Conservation (phyloP, 176 grass and related monocot species). For the Paspalum vaginatum region DNA sequence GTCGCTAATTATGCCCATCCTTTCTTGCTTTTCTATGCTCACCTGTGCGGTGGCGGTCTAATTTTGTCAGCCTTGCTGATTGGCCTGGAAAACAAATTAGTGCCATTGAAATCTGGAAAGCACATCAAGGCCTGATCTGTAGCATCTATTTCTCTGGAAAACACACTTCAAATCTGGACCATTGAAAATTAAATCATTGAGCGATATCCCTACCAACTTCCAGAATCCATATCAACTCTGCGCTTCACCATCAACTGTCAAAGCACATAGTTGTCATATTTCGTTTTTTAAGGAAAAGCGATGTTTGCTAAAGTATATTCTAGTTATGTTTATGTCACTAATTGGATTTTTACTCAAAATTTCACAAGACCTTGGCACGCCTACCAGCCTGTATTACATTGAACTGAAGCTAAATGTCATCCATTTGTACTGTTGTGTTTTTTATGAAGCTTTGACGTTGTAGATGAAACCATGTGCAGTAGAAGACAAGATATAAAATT, state of each 20-base stretch:
- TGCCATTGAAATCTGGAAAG: conserved; percentile 1
- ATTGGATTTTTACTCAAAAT: background rate
- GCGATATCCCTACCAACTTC: background rate
- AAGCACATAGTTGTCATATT: background rate
- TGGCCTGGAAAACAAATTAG: conserved; percentile 30
- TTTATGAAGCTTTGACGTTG: background rate
- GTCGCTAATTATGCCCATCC: conserved; percentile 26
- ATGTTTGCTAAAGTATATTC: background rate
- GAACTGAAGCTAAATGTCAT: background rate
- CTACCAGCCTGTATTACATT: background rate
- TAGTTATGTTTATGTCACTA: background rate
- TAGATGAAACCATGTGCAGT: background rate
- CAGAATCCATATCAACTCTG: background rate
- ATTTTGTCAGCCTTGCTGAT: conserved; percentile 17
- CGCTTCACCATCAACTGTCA: background rate
- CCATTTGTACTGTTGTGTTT: background rate
- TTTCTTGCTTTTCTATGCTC: conserved; percentile 38
- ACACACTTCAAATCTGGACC: background rate
- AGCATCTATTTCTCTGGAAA: background rate
- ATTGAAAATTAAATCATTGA: background rate
- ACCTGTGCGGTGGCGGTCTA: conserved; percentile 9
- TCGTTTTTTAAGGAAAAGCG: background rate
- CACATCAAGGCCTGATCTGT: background rate
- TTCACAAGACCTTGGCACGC: background rate
- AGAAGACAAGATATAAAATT: background rate